Percentiles rank a stretch among this genome's conserved stretches.
Conservation (phyloP, 2,329 filamentous ascomycete species). For the Fusarium vanettenii region DNA sequence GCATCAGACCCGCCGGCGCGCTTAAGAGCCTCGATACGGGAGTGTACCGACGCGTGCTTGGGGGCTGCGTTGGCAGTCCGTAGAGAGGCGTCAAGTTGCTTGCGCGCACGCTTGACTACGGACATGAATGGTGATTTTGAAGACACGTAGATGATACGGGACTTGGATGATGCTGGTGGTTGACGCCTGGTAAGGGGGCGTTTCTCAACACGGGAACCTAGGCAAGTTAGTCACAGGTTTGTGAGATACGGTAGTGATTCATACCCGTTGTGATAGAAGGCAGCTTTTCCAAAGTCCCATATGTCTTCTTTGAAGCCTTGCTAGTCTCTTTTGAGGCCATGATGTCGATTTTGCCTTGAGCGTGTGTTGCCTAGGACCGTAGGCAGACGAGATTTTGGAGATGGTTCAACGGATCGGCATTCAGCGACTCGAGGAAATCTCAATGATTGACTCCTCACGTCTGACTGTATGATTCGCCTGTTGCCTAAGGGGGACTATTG, state of each 20-base stretch:
- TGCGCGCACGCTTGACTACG: constrained; percentile 72
- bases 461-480: not conserved
- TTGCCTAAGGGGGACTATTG: not conserved
- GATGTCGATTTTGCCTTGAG: constrained; percentile 1
- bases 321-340: constrained; percentile 38
- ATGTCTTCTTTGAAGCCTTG: constrained; percentile 21
- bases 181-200: constrained; percentile 58
- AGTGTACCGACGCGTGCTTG: constrained; percentile 57
- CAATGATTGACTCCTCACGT: not conserved
- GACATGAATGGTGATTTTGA: constrained; percentile 75
- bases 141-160: constrained; percentile 72
- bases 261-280: constrained; percentile 50
- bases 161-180: constrained; percentile 56
- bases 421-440: not conserved
- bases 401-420: constrained; percentile 1
- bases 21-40: constrained; percentile 58
- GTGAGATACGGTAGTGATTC: not conserved
- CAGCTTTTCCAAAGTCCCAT: constrained; percentile 48
- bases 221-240: not conserved
- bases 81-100: constrained; percentile 68
- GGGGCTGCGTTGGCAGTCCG: constrained; percentile 58
- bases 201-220: constrained; percentile 63
- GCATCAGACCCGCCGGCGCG: constrained; percentile 44
- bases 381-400: constrained; percentile 22
- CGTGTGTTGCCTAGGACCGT: constrained; percentile 23